Evolutionary conservation across 495 filamentous ascomycete genomes (phyloP).

Genomic region (Viridothelium virens): DNA sequence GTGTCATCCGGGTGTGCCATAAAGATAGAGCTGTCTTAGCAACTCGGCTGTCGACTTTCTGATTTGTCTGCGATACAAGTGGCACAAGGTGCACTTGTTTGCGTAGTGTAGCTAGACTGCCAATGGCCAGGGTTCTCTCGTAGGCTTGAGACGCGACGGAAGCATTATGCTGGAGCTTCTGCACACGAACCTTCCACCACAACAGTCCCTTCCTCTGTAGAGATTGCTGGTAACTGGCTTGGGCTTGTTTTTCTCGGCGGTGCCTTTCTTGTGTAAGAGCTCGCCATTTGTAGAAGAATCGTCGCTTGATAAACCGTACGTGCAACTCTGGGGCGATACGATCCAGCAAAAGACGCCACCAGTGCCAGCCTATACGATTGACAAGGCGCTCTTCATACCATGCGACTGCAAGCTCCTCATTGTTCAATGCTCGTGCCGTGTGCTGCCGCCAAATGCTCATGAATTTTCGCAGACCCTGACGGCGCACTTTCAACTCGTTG

Average conservation of each 20-base stretch:
- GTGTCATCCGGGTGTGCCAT: conserved; percentile 47
- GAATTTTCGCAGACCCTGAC: conserved; percentile 52
- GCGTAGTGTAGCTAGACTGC: conserved; percentile 36
- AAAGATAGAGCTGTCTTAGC: conserved; percentile 42
- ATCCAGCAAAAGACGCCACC: conserved; percentile 51
- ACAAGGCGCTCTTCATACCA: conserved; percentile 41
- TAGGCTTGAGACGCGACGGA: conserved; percentile 14
- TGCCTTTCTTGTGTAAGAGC: conserved; percentile 17
- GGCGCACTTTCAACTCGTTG: conserved; percentile 59
- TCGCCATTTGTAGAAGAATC: conserved; percentile 21
- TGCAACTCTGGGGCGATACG: conserved; percentile 46
- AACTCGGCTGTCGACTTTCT: conserved; percentile 44
- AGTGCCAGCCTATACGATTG: conserved; percentile 45
- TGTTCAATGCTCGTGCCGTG: conserved; percentile 30
- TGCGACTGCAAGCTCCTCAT: conserved; percentile 39
- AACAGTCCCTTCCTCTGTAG: neutral
- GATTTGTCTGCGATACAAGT: conserved; percentile 33
- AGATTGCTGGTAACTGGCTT: neutral
- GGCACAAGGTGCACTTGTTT: conserved; percentile 43
- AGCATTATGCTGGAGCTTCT: conserved; percentile 17
- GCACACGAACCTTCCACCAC: neutral
- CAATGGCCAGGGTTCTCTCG: conserved; percentile 15
- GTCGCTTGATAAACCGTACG: conserved; percentile 20
- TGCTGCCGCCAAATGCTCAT: conserved; percentile 50
- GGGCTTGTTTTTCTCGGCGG: neutral